Conservation (phyloP, 208 protist species). For the Leishmania gerbilli region DNA sequence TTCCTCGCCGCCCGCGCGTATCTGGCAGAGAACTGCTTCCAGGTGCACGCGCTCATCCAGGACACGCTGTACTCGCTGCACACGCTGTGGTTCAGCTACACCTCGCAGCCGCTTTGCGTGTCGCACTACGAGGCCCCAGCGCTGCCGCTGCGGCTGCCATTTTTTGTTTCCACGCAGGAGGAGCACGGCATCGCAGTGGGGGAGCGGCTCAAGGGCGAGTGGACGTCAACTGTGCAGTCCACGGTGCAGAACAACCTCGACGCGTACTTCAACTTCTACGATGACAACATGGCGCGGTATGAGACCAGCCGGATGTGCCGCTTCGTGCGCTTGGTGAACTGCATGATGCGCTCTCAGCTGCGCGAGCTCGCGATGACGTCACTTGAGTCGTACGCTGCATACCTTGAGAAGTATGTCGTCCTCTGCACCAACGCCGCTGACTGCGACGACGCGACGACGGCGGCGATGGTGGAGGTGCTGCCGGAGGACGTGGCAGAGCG, state of each 20-base stretch:
- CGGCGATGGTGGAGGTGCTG: constrained; percentile 46
- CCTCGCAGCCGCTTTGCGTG: constrained; percentile 59
- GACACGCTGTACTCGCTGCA: constrained; percentile 82
- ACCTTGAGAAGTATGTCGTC: constrained; percentile 69
- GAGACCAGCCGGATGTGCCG: constrained; percentile 81
- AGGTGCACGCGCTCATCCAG: constrained; percentile 83
- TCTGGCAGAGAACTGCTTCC: constrained; percentile 88
- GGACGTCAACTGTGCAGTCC: constrained; percentile 89
- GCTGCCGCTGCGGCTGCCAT: constrained; percentile 72
- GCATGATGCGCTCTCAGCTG: constrained; percentile 91
- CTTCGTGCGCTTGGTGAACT: constrained; percentile 91
- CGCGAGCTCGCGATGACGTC: constrained; percentile 76
- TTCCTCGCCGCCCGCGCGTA: constrained; percentile 60
- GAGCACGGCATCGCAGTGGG: constrained; percentile 56
- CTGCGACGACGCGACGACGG: background rate
- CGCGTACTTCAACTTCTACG: constrained; percentile 94
- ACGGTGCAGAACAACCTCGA: constrained; percentile 95
- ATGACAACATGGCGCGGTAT: constrained; percentile 90
- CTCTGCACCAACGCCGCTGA: constrained; percentile 5
- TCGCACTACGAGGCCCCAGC: constrained; percentile 39
- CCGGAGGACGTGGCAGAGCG: constrained; percentile 70
- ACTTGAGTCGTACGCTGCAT: constrained; percentile 75
- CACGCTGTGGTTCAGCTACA: constrained; percentile 79
- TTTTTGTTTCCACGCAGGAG: constrained; percentile 71
- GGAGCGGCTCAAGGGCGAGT: constrained; percentile 90